phyloP scores from a whole-genome alignment of 1,284 basidiomycete genomes.

The Prillingera fragicola region DNA sequence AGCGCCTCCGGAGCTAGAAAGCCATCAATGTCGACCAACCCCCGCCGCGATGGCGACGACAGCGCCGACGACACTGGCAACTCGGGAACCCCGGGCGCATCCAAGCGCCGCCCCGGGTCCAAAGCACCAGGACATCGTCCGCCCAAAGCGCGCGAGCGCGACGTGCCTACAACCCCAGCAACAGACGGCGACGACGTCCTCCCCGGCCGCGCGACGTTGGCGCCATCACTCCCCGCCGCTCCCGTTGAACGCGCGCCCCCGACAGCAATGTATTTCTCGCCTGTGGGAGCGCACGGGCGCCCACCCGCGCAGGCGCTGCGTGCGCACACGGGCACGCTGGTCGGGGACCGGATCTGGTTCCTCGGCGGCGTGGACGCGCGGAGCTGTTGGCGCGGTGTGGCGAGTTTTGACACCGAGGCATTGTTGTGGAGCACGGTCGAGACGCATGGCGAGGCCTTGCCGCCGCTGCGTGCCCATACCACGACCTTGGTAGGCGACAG shows the following conservation, averaged over 20 bases:
- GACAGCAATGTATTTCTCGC: conserved; percentile 75
- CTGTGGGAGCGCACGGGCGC: conserved; percentile 69
- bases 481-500: conserved; percentile 72
- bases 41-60: conserved; percentile 6
- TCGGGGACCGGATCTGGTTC: conserved; percentile 75
- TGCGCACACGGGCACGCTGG: conserved; percentile 76
- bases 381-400: conserved; percentile 65
- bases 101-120: conserved; percentile 2
- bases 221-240: conserved; percentile 22
- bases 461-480: conserved; percentile 80
- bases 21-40: conserved; percentile 2
- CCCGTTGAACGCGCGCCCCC: conserved; percentile 27
- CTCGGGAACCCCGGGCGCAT: too few species aligned
- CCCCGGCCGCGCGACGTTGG: too few species aligned
- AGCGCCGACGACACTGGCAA: conserved; percentile 5
- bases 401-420: conserved; percentile 83
- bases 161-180: too few species aligned
- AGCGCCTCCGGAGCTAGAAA: conserved; percentile 6
- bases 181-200: background rate
- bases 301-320: conserved; percentile 70
- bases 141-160: conserved; percentile 17
- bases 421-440: conserved; percentile 81
- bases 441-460: conserved; percentile 66
- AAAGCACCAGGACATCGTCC: conserved; percentile 7
- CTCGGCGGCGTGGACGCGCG: conserved; percentile 83